phyloP scores from a whole-genome alignment of 2,329 filamentous ascomycete genomes.

The Botryotinia globosa region DNA sequence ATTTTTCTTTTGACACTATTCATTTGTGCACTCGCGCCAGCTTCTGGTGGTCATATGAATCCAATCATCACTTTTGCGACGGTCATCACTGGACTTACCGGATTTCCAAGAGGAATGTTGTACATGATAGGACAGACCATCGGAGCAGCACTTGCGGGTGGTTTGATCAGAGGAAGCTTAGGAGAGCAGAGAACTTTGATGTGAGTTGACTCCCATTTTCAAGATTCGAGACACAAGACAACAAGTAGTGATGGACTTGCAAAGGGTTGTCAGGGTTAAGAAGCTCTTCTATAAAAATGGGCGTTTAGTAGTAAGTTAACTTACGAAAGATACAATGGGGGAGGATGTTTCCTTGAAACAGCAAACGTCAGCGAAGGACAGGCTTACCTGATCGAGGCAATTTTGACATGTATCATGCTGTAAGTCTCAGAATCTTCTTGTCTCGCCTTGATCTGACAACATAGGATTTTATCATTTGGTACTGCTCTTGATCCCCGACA shows the following conservation, averaged over 20 bases:
- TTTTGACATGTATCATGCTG: constrained; percentile 46
- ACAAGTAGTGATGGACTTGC: neutral
- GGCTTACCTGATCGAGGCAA: constrained; percentile 49
- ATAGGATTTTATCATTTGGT: constrained; percentile 49
- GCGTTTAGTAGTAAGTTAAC: neutral
- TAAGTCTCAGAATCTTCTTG: constrained; percentile 24
- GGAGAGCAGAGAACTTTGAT: constrained; percentile 35
- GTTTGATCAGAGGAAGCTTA: constrained; percentile 41
- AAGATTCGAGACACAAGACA: neutral
- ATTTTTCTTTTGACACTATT: constrained; percentile 45
- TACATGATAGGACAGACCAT: constrained; percentile 49
- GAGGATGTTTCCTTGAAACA: constrained; percentile 37
- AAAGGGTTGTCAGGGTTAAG: neutral
- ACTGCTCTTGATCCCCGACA: constrained; percentile 54
- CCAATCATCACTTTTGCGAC: constrained; percentile 54
- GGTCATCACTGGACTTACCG: constrained; percentile 49
- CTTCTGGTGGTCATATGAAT: constrained; percentile 54
- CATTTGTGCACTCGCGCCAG: constrained; percentile 48
- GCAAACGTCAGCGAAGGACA: constrained; percentile 40
- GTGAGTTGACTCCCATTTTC: constrained; percentile 28
- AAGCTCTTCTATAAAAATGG: neutral
- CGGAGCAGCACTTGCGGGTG: constrained; percentile 45
- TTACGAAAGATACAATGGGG: constrained; percentile 34
- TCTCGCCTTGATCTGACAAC: neutral
- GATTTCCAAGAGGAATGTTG: constrained; percentile 48